Base-by-base conservation (phyloP, 2,329 filamentous ascomycete species). In the Pyrenophora graminea region DNA sequence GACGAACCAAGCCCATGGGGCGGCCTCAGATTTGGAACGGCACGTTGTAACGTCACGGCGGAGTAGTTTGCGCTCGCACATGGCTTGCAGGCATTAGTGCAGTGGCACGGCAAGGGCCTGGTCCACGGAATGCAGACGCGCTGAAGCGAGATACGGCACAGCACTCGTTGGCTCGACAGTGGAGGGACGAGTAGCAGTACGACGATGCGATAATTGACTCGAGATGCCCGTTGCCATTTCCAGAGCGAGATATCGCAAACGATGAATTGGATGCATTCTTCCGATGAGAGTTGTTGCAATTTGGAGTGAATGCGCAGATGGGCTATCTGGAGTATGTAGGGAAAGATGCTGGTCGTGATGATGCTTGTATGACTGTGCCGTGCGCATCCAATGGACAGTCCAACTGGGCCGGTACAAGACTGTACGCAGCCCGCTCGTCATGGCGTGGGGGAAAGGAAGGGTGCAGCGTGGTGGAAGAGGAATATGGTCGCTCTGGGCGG, bases 301-400 rank as follows among this genome's bases (percentile, higher is more conserved):
- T 9, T 9, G 48, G 53, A 21, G 19, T 21, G 19, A 58, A 54
- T 50, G 57, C 59, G 47, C 55, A 57, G 61, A 45, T 53, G 55
- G 56, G 55, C 54, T 50, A 34, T 39, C 36, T 21, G 34, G 15
- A 15, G 15, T 15, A 46, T 31, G 31, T 38, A 41, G 37, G 43
- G 39, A 37, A 38, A 39, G 47, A 48, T 48, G 51, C 45, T 46
- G 38, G 45, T 31, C 45, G 51, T 55, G 56, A 58, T 62, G 59
- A 63, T 25, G 23, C 23, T 25, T 58, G 62, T 59, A 70, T 70
- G 69, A 70, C 69, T 71, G 69, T 70, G 48, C 48, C 39, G 32
- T 40, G 46, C 25, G 6, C 23, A 15, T 41, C 65, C 63, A 68
- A 69, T 69, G 25, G 31, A 15, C 23, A 19, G 17, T 13, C 8